phyloP scores from a whole-genome alignment of 1,284 basidiomycete genomes.

The Naganishia cerealis region DNA sequence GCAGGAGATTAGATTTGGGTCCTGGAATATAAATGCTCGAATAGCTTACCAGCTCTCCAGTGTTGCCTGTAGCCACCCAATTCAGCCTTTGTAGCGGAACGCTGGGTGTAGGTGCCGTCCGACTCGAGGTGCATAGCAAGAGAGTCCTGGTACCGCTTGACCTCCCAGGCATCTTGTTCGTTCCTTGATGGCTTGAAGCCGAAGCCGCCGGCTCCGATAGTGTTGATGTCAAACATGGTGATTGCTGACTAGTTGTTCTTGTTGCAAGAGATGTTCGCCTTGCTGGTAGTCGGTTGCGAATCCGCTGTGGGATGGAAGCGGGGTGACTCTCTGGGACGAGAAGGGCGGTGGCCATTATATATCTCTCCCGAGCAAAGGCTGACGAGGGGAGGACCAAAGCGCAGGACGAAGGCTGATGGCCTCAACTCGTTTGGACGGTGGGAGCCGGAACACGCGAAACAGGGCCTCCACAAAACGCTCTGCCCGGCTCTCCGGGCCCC shows the following conservation, averaged over 20 bases:
- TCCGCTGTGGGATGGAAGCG: background rate
- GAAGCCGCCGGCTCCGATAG: conserved; percentile 17
- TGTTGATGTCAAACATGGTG: conserved; percentile 24
- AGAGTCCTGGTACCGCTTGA: conserved; percentile 31
- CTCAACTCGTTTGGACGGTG: background rate
- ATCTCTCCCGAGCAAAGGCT: conserved; percentile 3
- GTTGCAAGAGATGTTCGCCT: background rate
- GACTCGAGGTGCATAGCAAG: conserved; percentile 20
- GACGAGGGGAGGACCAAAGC: conserved; percentile 1
- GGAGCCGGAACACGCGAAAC: conserved; percentile 4
- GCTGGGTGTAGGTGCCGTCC: conserved; percentile 10
- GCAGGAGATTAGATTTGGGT: background rate
- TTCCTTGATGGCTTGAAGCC: conserved; percentile 29
- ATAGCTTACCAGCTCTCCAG: conserved; percentile 15
- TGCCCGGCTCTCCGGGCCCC: background rate
- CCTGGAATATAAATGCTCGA: background rate
- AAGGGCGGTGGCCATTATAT: conserved; percentile 7
- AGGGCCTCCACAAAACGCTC: conserved; percentile 1
- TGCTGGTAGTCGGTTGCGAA: background rate
- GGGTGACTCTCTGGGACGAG: background rate
- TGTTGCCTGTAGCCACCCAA: conserved; percentile 31
- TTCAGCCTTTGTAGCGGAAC: conserved; percentile 18
- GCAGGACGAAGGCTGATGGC: background rate
- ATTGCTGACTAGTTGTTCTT: conserved; percentile 1
- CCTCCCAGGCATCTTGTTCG: conserved; percentile 35